phyloP scores from a whole-genome alignment of 2,329 filamentous ascomycete genomes.

The Ceratocystis alfenasii region DNA sequence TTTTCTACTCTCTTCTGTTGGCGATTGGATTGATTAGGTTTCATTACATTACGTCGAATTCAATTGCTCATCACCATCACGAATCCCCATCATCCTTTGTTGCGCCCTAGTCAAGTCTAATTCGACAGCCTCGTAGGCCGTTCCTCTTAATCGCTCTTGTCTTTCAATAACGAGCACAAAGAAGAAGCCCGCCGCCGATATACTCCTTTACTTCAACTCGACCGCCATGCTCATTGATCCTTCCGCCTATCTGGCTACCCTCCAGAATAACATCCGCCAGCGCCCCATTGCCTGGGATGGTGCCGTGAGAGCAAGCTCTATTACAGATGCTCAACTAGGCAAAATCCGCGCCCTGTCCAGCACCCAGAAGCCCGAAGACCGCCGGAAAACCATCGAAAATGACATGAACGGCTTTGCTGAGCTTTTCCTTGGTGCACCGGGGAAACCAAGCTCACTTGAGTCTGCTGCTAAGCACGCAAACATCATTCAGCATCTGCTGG shows the following conservation, averaged over 20 bases:
- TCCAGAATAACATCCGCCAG: conserved; percentile 94
- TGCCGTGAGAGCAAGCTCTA: conserved; percentile 80
- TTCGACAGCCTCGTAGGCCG: conserved; percentile 15
- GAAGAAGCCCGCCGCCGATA: neutral
- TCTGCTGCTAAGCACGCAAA: conserved; percentile 74
- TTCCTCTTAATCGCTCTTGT: neutral
- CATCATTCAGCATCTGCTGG: conserved; percentile 89
- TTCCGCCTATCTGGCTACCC: conserved; percentile 69
- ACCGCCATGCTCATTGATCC: conserved; percentile 73
- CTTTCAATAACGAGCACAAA: conserved; percentile 1
- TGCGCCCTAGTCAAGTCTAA: conserved; percentile 6
- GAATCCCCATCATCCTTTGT: neutral
- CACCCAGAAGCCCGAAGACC: conserved; percentile 72
- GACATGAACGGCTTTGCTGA: conserved; percentile 70
- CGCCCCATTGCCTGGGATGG: conserved; percentile 97
- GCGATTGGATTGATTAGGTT: neutral
- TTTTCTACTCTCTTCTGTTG: neutral
- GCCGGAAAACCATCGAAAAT: conserved; percentile 66
- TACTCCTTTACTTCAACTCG: neutral
- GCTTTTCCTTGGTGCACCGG: conserved; percentile 67
- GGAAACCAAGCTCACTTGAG: conserved; percentile 62
- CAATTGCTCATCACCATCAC: neutral
- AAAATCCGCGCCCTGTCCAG: conserved; percentile 97
- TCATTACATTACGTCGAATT: neutral
- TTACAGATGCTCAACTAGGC: conserved; percentile 85